Conservation (phyloP, 495 filamentous ascomycete genomes). For the Tuber borchii region DNA sequence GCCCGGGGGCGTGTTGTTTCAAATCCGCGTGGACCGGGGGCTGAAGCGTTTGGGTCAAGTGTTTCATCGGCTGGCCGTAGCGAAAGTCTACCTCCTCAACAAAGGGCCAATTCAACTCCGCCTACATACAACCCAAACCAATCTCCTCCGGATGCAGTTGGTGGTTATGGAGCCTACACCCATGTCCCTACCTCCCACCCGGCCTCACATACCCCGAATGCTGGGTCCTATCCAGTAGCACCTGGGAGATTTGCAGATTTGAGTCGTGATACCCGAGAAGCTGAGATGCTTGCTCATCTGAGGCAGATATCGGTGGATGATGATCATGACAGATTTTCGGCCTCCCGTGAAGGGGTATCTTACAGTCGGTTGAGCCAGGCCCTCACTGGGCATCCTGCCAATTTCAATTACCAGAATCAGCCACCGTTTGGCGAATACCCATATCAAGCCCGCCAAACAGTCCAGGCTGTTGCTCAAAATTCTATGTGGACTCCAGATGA, state of each 20-base stretch:
- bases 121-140: conserved; percentile 40
- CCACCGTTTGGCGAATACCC: conserved; percentile 35
- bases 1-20: conserved; percentile 39
- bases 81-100: conserved; percentile 40
- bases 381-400: conserved; percentile 18
- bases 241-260: conserved; percentile 43
- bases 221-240: conserved; percentile 21
- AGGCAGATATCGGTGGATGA: conserved; percentile 38
- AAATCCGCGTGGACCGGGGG: conserved; percentile 32
- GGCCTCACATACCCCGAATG: conserved; percentile 26
- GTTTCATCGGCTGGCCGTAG: conserved; percentile 37
- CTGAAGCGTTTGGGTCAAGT: conserved; percentile 36
- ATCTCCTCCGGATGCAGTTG: conserved; percentile 23
- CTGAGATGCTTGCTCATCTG: conserved; percentile 40
- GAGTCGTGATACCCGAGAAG: conserved; percentile 44
- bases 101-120: conserved; percentile 39
- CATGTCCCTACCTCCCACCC: conserved; percentile 36
- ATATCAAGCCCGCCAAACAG: conserved; percentile 30
- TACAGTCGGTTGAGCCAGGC: conserved; percentile 19
- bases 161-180: conserved; percentile 39
- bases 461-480: conserved; percentile 22
- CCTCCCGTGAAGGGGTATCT: not conserved
- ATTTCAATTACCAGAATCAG: conserved; percentile 31
- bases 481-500: conserved; percentile 37
- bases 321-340: conserved; percentile 34